phyloP scores from a whole-genome alignment of 106 monocot species.

The Dioscorea dumetorum region DNA sequence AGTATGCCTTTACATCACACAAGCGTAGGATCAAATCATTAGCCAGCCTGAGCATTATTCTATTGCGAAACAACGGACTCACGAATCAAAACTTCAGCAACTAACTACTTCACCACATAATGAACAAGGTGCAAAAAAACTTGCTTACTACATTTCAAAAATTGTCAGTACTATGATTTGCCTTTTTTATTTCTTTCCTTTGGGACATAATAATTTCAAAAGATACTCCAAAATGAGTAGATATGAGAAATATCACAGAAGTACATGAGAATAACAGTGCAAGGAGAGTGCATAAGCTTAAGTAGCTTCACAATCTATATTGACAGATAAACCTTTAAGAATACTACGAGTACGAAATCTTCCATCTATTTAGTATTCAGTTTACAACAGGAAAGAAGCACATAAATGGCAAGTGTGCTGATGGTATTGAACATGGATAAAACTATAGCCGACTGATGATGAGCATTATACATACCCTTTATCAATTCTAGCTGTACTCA shows the following conservation, averaged over 20 bases:
- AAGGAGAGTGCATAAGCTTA: neutral
- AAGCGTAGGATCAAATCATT: neutral
- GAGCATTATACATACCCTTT: conserved; percentile 42
- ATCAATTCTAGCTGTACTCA: conserved; percentile 76
- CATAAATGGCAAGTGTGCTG: neutral
- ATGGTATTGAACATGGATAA: neutral
- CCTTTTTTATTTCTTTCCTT: too few species aligned
- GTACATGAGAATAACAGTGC: neutral
- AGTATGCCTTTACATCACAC: neutral
- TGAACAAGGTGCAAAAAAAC: too few species aligned
- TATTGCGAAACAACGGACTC: too few species aligned
- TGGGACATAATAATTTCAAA: neutral
- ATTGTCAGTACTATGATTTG: too few species aligned
- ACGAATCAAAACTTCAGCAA: too few species aligned
- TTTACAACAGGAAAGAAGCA: neutral
- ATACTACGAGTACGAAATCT: neutral
- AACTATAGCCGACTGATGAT: too few species aligned
- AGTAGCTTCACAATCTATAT: neutral
- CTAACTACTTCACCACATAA: too few species aligned
- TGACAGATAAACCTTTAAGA: neutral
- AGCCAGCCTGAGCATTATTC: too few species aligned
- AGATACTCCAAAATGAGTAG: neutral
- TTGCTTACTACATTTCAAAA: too few species aligned
- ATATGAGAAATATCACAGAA: neutral
- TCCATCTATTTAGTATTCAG: neutral